phyloP scores from a whole-genome alignment of 2,329 filamentous ascomycete species.

The Zalaria sp. region DNA sequence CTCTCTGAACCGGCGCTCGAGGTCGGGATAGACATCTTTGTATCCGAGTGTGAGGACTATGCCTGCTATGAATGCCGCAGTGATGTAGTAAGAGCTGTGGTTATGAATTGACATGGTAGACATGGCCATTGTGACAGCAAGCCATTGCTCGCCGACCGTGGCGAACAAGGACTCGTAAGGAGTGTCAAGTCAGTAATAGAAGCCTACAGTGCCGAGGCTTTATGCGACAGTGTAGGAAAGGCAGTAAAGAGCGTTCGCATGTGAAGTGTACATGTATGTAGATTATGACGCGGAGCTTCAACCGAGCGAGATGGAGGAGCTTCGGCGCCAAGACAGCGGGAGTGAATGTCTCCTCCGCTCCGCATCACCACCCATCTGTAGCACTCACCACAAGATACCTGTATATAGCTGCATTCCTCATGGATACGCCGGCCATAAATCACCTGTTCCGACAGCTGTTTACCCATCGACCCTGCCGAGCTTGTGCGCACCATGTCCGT shows the following conservation, averaged over 20 bases:
- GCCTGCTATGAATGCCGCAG: slow-evolving; percentile 51
- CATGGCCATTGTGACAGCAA: background rate
- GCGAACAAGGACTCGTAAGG: no score
- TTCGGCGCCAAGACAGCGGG: background rate
- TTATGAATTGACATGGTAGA: slow-evolving; percentile 1
- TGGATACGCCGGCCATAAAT: slow-evolving; percentile 70
- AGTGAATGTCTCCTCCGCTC: background rate
- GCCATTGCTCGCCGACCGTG: background rate
- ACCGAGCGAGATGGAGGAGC: background rate
- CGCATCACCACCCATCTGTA: background rate
- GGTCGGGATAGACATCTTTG: slow-evolving; percentile 66
- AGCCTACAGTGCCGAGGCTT: no score
- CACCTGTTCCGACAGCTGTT: slow-evolving; percentile 80
- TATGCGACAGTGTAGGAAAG: no score
- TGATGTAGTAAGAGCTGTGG: slow-evolving; percentile 5
- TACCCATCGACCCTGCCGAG: slow-evolving; percentile 53
- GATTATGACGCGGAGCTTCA: no score
- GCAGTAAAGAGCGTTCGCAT: no score
- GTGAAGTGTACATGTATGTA: no score
- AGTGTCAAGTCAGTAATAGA: no score
- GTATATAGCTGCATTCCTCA: slow-evolving; percentile 21
- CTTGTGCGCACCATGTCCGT: slow-evolving; percentile 24
- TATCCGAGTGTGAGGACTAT: slow-evolving; percentile 61
- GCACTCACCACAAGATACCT: background rate
- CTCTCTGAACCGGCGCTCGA: slow-evolving; percentile 50